Evolutionary conservation across 192 early-diverging fungal genomes (phyloP).

Genomic region (Jimgerdemannia lactiflua): DNA sequence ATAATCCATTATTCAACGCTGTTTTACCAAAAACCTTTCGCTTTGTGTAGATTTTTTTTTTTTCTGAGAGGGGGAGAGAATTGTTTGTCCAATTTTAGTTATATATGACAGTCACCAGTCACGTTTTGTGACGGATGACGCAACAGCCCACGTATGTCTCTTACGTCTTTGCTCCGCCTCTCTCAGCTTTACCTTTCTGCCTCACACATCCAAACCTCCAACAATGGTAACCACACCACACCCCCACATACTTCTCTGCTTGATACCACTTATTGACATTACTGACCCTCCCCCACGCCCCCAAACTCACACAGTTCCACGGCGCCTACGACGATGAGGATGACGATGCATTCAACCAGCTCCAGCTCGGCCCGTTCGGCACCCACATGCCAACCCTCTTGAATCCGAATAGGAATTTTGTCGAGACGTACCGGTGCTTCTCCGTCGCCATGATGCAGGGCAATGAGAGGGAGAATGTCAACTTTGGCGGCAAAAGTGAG

Average conservation of each 20-base stretch:
- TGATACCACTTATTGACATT: not conserved
- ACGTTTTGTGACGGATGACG: too few relatives aligned
- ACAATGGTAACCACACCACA: not conserved
- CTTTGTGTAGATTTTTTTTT: too few relatives aligned
- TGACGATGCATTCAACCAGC: constrained; percentile 15
- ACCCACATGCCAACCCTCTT: constrained; percentile 15
- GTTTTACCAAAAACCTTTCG: too few relatives aligned
- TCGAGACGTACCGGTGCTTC: constrained; percentile 62
- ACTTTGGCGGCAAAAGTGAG: constrained; percentile 82
- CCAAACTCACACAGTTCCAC: not conserved
- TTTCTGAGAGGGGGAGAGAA: too few relatives aligned
- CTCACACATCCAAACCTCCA: not conserved
- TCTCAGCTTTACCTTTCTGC: not conserved
- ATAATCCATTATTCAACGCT: too few relatives aligned
- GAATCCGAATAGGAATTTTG: constrained; percentile 39
- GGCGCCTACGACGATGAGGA: constrained; percentile 30
- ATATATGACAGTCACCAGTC: too few relatives aligned
- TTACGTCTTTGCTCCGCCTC: not conserved
- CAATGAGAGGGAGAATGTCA: constrained; percentile 68
- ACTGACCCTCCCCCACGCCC: not conserved
- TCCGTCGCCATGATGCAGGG: constrained; percentile 75
- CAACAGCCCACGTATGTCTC: not conserved
- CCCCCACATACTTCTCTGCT: not conserved
- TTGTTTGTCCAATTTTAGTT: too few relatives aligned
- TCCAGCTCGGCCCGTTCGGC: constrained; percentile 7